Conservation (phyloP, 2,329 filamentous ascomycete species). For the Aureobasidium sp. region DNA sequence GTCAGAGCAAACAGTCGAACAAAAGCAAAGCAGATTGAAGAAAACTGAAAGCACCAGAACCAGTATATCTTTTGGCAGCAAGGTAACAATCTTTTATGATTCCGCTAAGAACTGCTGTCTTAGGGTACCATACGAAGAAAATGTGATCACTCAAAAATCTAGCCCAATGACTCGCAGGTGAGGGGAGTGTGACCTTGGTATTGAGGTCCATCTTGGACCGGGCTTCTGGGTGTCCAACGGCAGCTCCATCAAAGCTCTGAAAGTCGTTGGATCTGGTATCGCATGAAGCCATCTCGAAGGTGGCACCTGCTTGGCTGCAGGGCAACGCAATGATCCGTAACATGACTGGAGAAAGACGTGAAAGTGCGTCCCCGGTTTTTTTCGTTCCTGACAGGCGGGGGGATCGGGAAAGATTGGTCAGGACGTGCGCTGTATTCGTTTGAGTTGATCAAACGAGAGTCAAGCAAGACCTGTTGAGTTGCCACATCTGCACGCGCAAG, state of each 20-base stretch:
- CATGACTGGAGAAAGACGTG: background rate
- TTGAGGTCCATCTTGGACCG: background rate
- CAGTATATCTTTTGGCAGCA: background rate
- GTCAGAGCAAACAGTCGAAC: background rate
- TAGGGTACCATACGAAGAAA: background rate
- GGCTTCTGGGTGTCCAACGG: constrained; percentile 2
- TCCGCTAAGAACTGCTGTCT: background rate
- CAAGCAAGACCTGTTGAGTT: constrained; percentile 3
- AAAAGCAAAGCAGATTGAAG: background rate
- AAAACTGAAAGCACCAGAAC: background rate
- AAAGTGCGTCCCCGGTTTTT: background rate
- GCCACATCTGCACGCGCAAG: background rate
- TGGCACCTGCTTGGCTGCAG: constrained; percentile 7
- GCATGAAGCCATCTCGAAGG: constrained; percentile 1
- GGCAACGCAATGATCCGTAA: background rate
- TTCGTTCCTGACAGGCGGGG: constrained; percentile 1
- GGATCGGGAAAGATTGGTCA: background rate
- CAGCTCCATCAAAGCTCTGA: background rate
- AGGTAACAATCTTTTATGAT: background rate
- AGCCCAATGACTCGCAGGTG: background rate
- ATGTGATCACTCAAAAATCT: constrained; percentile 9
- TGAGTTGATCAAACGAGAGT: constrained; percentile 7
- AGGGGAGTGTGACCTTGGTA: background rate
- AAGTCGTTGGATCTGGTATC: constrained; percentile 9
- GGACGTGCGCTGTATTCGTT: constrained; percentile 8